Evolutionary conservation across 129 eudicot genomes (phyloP), one percentile per base, ranked within the genome.

Genomic region (Artemisia tridentata): DNA sequence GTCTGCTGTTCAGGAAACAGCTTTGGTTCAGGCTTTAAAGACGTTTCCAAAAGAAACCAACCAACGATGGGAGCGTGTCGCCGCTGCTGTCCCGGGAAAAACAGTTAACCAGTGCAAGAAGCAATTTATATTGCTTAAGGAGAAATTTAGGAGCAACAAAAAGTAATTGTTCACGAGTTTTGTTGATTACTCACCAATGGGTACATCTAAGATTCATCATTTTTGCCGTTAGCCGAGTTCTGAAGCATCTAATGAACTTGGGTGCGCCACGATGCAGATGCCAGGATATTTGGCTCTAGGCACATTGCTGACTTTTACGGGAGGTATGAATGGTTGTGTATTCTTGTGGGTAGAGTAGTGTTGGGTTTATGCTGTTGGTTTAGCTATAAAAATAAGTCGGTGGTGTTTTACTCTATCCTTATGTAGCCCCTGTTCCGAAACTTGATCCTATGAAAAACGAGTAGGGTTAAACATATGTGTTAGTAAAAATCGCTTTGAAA

Each of bases 41-140:
- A 89, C 98, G 6, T 89, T 92, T 60, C 96, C 98, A 0, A 92
- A 89, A 69, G 98, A 92, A 53, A 72, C 88, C 27, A 80, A 67
- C 77, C 96, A 89, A 75, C 85, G 98, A 0, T 92, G 98, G 98
- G 98, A 92, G 68, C 86, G 98, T 3, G 95, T 92, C 52, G 98
- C 98, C 11, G 80, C 96, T 59, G 98, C 98, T 13, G 96, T 92
- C 12, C 98, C 98, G 3, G 96, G 98, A 52, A 92, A 92, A 81
- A 81, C 96, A 15, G 85, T 92, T 56, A 82, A 80, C 63, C 95
- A 89, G 69, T 92, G 98, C 79, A 92, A 89, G 87, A 92, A 92
- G 59, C 91, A 92, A 53, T 83, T 89, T 73, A 61, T 96, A 23
- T 78, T 81, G 53, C 83, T 92, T 1, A 92, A 92, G 73, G 98